Base-by-base conservation (phyloP, 306 rosid species). In the Begonia masoniana region DNA sequence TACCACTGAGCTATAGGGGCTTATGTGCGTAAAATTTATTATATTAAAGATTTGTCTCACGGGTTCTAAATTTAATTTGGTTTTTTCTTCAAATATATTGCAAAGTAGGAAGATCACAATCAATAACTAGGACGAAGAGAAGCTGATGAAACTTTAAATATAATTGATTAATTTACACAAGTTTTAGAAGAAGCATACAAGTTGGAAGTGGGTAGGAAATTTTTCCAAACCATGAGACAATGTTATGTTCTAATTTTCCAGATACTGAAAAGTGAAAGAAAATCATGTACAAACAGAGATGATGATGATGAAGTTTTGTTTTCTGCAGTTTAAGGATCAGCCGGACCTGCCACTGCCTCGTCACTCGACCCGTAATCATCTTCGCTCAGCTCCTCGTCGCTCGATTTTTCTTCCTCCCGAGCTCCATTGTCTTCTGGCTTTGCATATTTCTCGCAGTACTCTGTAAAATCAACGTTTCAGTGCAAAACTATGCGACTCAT, bases 331-430 rank as follows among this genome's bases (percentile, higher is more conserved):
- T 50, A 59, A 10, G 80, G 93, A 78, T 84, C 95, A 41, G 89
- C 95, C 59, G 74, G 41, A 39, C 85, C 95, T 1, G 76, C 87
- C 3, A 78, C 68, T 41, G 52, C 82, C 0, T 82, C 95, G 12
- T 78, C 97, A 59, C 89, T 66, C 26, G 87, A 80, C 60, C 70
- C 76, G 49, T 65, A 78, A 52, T 78, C 94, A 60, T 74, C 85
- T 68, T 82, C 97, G 55, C 85, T 80, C 65, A 68, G 74, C 70
- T 88, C 95, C 62, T 80, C 97, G 1, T 88, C 94, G 13, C 85
- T 80, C 2, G 89, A 80, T 52, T 57, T 58, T 66, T 75, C 83
- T 46, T 82, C 88, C 35, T 56, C 54, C 3, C 58, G 47, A 50
- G 76, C 79, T 51, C 79, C 87, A 55, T 74, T 47, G 56, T 84